phyloP scores from a whole-genome alignment of 1,284 basidiomycete genomes.

The Vanrija humicola region DNA sequence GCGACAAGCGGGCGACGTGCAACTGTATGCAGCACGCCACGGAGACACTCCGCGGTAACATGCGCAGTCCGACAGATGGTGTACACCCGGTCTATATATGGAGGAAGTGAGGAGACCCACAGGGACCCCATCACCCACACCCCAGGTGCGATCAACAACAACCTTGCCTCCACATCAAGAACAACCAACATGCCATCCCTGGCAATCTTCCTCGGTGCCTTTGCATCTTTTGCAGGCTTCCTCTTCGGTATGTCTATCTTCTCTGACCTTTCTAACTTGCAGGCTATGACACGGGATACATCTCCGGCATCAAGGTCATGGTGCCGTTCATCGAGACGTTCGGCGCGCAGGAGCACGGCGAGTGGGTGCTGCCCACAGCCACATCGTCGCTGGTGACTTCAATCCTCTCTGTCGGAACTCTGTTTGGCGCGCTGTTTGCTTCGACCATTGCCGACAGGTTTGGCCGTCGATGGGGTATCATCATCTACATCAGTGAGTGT shows the following conservation, averaged over 20 bases:
- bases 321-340: neutral
- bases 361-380: neutral
- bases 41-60: too few species aligned
- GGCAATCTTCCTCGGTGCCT: neutral
- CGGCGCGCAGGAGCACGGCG: neutral
- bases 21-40: too few species aligned
- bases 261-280: conserved; percentile 7
- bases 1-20: too few species aligned
- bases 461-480: conserved; percentile 7
- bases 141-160: too few species aligned
- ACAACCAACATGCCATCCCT: neutral
- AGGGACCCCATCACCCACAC: too few species aligned
- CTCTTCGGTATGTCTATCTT: neutral
- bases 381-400: conserved; percentile 10
- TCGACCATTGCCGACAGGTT: conserved; percentile 1
- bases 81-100: too few species aligned
- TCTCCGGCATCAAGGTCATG: neutral
- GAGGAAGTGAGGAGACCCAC: too few species aligned
- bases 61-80: too few species aligned
- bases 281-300: conserved; percentile 1
- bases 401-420: conserved; percentile 12
- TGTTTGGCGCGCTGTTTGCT: conserved; percentile 11
- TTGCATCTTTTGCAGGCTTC: conserved; percentile 2
- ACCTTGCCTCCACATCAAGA: too few species aligned
- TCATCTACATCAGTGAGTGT: conserved; percentile 1